These are phyloP conservation scores for Viola odorata DNA, from an alignment of 345 rosid species.

Conservation along the genomic window DNA sequence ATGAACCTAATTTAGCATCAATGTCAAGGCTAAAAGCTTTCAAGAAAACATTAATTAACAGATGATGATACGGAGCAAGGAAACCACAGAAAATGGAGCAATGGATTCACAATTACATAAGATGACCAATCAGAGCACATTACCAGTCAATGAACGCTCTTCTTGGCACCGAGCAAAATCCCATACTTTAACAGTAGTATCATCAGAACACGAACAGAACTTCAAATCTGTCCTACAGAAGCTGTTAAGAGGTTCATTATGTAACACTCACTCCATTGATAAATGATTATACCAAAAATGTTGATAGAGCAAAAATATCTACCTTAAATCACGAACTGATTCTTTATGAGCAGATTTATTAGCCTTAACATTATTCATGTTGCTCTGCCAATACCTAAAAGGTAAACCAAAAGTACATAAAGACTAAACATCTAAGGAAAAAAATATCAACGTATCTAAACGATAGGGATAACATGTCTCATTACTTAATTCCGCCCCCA, in stretches of 20 bases:
- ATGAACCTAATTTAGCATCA: too few species aligned
- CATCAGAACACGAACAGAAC: conserved; percentile 97
- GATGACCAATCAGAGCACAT: conserved; percentile 37
- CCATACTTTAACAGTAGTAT: conserved; percentile 96
- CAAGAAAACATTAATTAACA: background rate
- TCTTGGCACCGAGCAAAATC: conserved; percentile 94
- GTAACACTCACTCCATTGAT: background rate
- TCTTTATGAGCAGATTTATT: conserved; percentile 95
- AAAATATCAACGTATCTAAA: conserved; percentile 1
- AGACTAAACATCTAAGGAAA: background rate
- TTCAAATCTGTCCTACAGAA: conserved; percentile 97
- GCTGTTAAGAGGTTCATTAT: conserved; percentile 42
- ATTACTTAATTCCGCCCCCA: conserved; percentile 89
- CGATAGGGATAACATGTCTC: background rate
- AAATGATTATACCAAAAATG: background rate
- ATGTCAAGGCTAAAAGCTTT: too few species aligned
- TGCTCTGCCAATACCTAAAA: conserved; percentile 95
- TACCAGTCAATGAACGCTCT: conserved; percentile 88
- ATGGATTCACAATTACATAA: background rate
- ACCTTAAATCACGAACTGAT: conserved; percentile 92
- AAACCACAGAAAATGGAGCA: conserved; percentile 1
- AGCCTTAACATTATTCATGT: conserved; percentile 95
- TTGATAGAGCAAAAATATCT: background rate
- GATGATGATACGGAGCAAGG: background rate
- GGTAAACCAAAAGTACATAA: background rate